Conservation (phyloP, 805 yeast genomes). For the Yarrowia sp. region DNA sequence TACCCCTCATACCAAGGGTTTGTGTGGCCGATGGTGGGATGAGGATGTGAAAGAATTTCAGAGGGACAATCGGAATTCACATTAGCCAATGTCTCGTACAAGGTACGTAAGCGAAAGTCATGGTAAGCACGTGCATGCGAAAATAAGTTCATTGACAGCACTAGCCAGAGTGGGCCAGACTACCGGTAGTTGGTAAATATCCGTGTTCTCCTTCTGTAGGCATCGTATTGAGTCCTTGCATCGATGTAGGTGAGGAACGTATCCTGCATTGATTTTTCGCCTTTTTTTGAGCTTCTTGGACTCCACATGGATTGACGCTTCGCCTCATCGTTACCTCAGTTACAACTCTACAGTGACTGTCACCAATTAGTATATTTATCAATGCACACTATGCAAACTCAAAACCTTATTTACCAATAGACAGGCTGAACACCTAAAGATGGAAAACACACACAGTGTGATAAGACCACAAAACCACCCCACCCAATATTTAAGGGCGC, state of each 20-base stretch:
- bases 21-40: not conserved
- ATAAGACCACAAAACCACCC: constrained; percentile 4
- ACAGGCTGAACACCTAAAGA: constrained; percentile 8
- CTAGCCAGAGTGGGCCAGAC: not conserved
- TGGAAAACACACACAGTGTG: not conserved
- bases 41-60: not conserved
- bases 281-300: not conserved
- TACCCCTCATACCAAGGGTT: constrained; percentile 14
- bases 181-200: not conserved
- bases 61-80: too few relatives aligned
- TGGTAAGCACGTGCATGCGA: not conserved
- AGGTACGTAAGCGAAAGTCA: not conserved
- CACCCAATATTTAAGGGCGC: not conserved
- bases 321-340: not conserved
- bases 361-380: not conserved
- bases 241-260: not conserved
- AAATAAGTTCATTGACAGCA: not conserved
- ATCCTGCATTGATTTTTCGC: not conserved
- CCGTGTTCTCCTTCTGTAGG: not conserved
- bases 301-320: not conserved
- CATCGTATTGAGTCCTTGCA: not conserved
- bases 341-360: not conserved
- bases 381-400: not conserved
- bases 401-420: not conserved
- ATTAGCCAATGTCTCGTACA: not conserved